Base-by-base conservation (phyloP, 2,329 filamentous ascomycete genomes). In the Bertia moriformis region DNA sequence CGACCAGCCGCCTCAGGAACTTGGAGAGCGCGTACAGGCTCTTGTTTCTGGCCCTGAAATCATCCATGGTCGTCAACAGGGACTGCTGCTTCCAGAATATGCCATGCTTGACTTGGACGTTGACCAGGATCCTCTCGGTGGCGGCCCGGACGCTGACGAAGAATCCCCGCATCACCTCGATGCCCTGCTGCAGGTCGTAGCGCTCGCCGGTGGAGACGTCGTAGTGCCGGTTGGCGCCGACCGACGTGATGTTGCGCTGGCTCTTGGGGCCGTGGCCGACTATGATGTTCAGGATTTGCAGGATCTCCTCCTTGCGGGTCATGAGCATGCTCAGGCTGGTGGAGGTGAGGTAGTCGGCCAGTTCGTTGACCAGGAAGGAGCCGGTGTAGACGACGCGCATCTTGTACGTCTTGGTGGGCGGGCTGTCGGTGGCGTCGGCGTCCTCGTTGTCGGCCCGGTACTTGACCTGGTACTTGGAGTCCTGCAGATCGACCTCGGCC, bases 141-240 rank as follows among this genome's bases (percentile, higher is more conserved):
- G 65, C 65, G 1, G 69, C 56, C 4, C 70, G 66, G 2, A 66
- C 60, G 20, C 69, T 73, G 47, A 71, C 67, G 41, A 73, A 73
- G 45, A 68, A 73, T 1, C 71, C 71, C 14, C 70, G 63, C 1
- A 67, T 53, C 19, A 68, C 60, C 4, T 56, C 35, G 15, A 67
- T 54, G 4, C 53, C 53, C 1, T 47, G 48, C 0, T 55, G 51
- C 4, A 66, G 46, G 0, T 49, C 39, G 1, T 41, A 33, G 1
- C 43, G 46, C 17, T 60, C 55, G 1, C 48, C 44, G 1, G 32
- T 7, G 32, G 12, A 7, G 7, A 15, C 10, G 15, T 35, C 15
- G 15, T 14, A 35, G 17, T 35, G 32, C 15, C 17, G 10, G 32
- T 35, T 35, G 12, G 32, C 12, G 7, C 32, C 32, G 12, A 35